Evolutionary conservation across 2,329 filamentous ascomycete genomes (phyloP).

Genomic region (Colletotrichum sp.): DNA sequence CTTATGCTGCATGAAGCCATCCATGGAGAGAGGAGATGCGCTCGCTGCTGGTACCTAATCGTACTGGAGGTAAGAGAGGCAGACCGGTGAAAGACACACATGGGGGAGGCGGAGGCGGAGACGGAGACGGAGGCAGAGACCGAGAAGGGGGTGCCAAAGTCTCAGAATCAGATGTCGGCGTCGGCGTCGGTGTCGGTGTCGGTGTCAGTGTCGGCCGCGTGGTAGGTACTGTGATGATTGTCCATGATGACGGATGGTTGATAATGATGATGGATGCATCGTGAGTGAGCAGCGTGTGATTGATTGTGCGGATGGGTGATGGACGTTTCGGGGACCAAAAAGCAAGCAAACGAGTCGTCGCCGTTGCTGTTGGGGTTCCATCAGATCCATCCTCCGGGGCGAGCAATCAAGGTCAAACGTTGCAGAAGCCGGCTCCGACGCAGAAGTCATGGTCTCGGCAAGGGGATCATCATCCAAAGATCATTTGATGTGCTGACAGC

Average conservation of each 20-base stretch:
- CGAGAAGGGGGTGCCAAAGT: neutral
- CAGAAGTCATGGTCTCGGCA: constrained; percentile 11
- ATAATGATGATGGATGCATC: neutral
- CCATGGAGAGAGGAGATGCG: neutral
- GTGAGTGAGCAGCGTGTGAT: neutral
- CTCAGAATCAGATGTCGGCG: neutral
- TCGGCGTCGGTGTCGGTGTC: neutral
- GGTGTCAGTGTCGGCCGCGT: neutral
- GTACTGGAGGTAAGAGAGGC: neutral
- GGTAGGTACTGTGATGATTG: neutral
- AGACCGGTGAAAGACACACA: neutral
- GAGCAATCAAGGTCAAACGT: constrained; percentile 6
- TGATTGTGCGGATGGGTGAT: neutral
- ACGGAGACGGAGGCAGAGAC: neutral
- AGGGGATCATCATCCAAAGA: constrained; percentile 14
- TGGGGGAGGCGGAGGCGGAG: neutral
- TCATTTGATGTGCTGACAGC: constrained; percentile 17
- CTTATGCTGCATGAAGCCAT: neutral
- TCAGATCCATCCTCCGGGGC: neutral
- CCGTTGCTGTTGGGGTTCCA: neutral
- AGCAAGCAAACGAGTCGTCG: neutral
- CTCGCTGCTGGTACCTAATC: neutral
- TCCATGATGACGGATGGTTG: neutral
- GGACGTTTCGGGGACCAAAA: neutral
- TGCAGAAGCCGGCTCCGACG: constrained; percentile 12